phyloP scores from a whole-genome alignment of 768 basidiomycete species.

The Imleria badia region DNA sequence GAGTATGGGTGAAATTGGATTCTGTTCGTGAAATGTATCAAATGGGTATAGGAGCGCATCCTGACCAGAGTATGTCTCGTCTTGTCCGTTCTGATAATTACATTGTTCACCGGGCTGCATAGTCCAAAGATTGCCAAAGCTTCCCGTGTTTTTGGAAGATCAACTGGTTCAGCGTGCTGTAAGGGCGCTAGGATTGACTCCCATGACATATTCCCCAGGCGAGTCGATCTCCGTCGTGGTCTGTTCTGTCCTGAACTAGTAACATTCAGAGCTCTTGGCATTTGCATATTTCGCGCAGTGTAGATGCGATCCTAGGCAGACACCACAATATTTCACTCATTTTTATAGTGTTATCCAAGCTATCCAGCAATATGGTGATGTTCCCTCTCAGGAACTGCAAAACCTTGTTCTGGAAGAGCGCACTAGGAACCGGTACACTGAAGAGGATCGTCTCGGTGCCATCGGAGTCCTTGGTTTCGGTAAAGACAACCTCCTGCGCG shows the following conservation, averaged over 20 bases:
- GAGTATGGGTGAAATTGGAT: slow-evolving; percentile 51
- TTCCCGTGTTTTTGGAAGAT: slow-evolving; percentile 41
- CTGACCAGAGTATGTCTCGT: slow-evolving; percentile 62
- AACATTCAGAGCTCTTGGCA: slow-evolving; percentile 57
- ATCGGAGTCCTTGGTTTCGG: slow-evolving; percentile 66
- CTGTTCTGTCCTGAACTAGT: slow-evolving; percentile 2
- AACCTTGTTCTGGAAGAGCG: slow-evolving; percentile 61
- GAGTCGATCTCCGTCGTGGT: slow-evolving; percentile 10
- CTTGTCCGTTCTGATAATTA: neutral
- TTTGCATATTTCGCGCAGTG: slow-evolving; percentile 82
- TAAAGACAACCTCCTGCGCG: slow-evolving; percentile 49
- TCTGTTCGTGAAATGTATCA: slow-evolving; percentile 71
- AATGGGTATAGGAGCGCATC: slow-evolving; percentile 70
- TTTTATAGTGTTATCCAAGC: slow-evolving; percentile 51
- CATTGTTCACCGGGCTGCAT: slow-evolving; percentile 13
- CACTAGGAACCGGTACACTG: slow-evolving; percentile 61
- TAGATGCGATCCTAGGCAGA: slow-evolving; percentile 72
- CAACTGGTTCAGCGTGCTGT: slow-evolving; percentile 41
- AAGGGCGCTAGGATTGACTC: slow-evolving; percentile 61
- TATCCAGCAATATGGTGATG: slow-evolving; percentile 49
- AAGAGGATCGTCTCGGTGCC: slow-evolving; percentile 51
- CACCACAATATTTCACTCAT: slow-evolving; percentile 61
- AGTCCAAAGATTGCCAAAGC: slow-evolving; percentile 58
- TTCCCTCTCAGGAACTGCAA: slow-evolving; percentile 48
- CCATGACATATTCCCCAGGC: slow-evolving; percentile 67